phyloP scores from a whole-genome alignment of 768 basidiomycete species.

The Tricholoma terreum region DNA sequence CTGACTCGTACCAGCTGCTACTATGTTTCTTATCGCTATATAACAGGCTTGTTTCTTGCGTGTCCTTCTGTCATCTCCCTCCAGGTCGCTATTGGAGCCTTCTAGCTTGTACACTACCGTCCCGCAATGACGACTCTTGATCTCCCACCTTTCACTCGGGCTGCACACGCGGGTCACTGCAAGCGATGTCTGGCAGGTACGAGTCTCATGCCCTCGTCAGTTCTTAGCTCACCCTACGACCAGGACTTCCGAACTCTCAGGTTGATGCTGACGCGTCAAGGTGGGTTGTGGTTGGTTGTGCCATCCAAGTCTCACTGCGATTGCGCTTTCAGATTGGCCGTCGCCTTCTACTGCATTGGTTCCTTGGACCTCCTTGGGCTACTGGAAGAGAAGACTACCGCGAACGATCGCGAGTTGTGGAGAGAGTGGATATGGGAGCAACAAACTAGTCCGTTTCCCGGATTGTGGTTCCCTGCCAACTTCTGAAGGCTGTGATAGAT shows the following conservation, averaged over 20 bases:
- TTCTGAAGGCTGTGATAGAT: constrained; percentile 30
- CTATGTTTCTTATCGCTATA: constrained; percentile 14
- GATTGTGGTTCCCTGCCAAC: constrained; percentile 3
- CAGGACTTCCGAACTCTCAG: constrained; percentile 65
- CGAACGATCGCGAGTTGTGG: constrained; percentile 61
- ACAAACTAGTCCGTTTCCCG: constrained; percentile 53
- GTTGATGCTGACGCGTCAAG: constrained; percentile 71
- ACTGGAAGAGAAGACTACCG: constrained; percentile 43
- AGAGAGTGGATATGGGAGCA: constrained; percentile 88
- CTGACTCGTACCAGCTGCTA: constrained; percentile 9
- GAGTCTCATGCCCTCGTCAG: constrained; percentile 1
- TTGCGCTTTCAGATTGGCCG: constrained; percentile 56
- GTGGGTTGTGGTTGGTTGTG: constrained; percentile 31
- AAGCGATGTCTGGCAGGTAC: constrained; percentile 60
- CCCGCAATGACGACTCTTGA: constrained; percentile 12
- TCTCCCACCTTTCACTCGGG: constrained; percentile 37
- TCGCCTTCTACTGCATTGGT: constrained; percentile 88
- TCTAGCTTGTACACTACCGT: constrained; percentile 1
- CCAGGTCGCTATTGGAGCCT: neutral
- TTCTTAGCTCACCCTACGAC: neutral
- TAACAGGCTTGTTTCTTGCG: constrained; percentile 8
- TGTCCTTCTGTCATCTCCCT: neutral
- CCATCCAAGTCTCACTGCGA: constrained; percentile 9
- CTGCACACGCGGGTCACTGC: constrained; percentile 63
- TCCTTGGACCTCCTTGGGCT: constrained; percentile 72